These are phyloP conservation scores for Sarocladium kiliense DNA, from an alignment of 2,329 filamentous ascomycete species.

Conservation along the genomic window DNA sequence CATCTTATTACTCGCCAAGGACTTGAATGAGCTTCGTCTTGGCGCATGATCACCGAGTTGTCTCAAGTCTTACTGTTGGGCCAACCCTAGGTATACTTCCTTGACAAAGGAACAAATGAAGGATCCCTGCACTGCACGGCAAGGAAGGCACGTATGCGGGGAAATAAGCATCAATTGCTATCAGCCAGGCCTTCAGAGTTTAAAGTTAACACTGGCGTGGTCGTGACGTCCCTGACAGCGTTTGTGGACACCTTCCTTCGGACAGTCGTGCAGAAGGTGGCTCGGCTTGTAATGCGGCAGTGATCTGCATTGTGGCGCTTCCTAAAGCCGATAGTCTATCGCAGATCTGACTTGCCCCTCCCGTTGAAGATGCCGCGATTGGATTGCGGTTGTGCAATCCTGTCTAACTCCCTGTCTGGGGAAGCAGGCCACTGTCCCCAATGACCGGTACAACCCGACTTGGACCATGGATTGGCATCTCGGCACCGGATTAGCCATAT, in stretches of 20 bases:
- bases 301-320: slow-evolving; percentile 5
- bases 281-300: background rate
- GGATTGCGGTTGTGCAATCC: too few species aligned
- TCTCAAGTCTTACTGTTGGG: background rate
- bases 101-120: background rate
- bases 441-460: background rate
- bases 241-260: background rate
- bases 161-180: background rate
- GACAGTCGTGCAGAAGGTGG: background rate
- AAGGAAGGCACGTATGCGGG: background rate
- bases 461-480: background rate
- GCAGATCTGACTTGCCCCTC: background rate
- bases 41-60: background rate
- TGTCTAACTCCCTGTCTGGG: background rate
- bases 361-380: too few species aligned
- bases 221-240: background rate
- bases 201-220: background rate
- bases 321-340: background rate
- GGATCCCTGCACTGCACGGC: background rate
- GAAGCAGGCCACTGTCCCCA: background rate
- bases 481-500: background rate
- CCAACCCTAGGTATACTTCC: too few species aligned
- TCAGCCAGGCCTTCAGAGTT: background rate
- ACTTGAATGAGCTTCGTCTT: background rate
- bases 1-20: background rate